Conservation (phyloP, 2,329 filamentous ascomycete genomes). For the Pseudogymnoascus sp. region DNA sequence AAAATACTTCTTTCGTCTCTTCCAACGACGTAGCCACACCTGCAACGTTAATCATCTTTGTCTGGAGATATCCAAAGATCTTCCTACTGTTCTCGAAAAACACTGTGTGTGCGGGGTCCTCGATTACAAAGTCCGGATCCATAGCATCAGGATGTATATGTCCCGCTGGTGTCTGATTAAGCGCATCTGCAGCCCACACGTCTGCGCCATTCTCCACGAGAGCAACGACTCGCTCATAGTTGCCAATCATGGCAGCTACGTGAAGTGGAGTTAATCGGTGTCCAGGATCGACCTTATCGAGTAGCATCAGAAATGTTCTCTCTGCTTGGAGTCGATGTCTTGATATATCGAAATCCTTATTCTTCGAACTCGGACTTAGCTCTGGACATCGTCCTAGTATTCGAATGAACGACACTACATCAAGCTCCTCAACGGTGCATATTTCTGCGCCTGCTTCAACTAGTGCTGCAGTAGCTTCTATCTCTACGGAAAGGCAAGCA, state of each 20-base stretch:
- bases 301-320: background rate
- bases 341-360: background rate
- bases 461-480: background rate
- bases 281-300: conserved; percentile 2
- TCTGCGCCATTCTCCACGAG: background rate
- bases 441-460: background rate
- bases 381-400: background rate
- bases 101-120: background rate
- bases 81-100: background rate
- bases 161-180: background rate
- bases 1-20: background rate
- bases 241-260: background rate
- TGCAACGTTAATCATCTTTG: background rate
- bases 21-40: background rate
- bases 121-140: background rate
- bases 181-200: background rate
- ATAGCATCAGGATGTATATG: background rate
- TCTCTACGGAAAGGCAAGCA: background rate
- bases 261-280: background rate
- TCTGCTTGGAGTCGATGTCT: background rate
- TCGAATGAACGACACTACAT: background rate
- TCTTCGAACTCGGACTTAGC: background rate
- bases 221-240: background rate
- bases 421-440: background rate
- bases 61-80: background rate